A percentile compares a stretch with the other conserved stretches of the same genome.
These are phyloP conservation scores for Talaromyces funiculosus DNA, from an alignment of 2,329 filamentous ascomycete genomes.

Conservation along the genomic window DNA sequence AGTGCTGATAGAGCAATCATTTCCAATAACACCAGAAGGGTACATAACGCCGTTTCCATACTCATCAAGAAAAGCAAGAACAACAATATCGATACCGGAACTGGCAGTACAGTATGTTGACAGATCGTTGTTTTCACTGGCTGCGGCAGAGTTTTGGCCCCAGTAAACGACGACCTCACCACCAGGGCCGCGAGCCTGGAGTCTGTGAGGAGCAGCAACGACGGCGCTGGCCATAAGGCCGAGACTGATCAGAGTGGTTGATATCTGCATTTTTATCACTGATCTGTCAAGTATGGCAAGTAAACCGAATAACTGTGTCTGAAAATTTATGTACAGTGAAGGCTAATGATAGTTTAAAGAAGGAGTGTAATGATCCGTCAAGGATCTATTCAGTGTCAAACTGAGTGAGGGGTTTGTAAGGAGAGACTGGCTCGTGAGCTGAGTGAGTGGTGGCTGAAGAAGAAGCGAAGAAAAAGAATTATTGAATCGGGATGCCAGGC, in stretches of 20 bases:
- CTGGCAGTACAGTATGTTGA: slow-evolving; percentile 33
- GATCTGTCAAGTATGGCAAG: neutral
- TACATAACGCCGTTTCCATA: slow-evolving; percentile 23
- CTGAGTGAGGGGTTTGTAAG: slow-evolving; percentile 5
- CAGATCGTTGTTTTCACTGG: slow-evolving; percentile 12
- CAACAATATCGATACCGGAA: slow-evolving; percentile 40
- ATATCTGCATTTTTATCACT: slow-evolving; percentile 8
- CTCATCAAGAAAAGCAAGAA: slow-evolving; percentile 41
- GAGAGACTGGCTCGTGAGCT: slow-evolving; percentile 3
- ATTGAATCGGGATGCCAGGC: neutral
- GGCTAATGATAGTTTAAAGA: slow-evolving; percentile 3
- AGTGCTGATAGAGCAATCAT: slow-evolving; percentile 10
- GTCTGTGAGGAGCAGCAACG: slow-evolving; percentile 11
- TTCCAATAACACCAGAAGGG: slow-evolving; percentile 8
- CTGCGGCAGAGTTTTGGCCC: slow-evolving; percentile 10
- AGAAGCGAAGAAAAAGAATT: neutral
- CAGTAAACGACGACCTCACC: slow-evolving; percentile 13
- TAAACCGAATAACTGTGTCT: neutral
- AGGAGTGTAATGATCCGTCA: slow-evolving; percentile 14
- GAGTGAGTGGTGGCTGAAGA: neutral
- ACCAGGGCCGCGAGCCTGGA: slow-evolving; percentile 9
- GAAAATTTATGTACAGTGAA: slow-evolving; percentile 14
- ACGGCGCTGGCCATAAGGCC: slow-evolving; percentile 7
- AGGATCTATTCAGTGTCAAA: slow-evolving; percentile 15
- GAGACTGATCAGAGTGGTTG: slow-evolving; percentile 2